Percentiles rank a stretch among this genome's conserved stretches.
phyloP scores from a whole-genome alignment of 331 rosid species.

The Stylosanthes scabra region DNA sequence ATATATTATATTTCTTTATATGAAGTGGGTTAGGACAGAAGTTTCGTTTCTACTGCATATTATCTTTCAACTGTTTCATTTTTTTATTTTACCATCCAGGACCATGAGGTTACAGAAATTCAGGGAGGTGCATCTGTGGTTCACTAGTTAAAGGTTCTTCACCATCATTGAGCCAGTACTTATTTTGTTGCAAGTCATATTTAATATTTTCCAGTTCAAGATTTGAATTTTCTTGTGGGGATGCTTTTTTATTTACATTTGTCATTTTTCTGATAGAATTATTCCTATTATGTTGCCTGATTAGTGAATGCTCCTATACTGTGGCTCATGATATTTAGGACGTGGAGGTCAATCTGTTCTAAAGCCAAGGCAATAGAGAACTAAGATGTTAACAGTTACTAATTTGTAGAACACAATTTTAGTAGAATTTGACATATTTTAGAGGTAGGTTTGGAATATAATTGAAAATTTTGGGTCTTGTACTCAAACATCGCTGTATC shows the following conservation, averaged over 20 bases:
- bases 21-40: conserved; percentile 13
- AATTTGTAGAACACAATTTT: background rate
- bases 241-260: conserved; percentile 1
- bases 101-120: conserved; percentile 60
- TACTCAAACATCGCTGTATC: too few species aligned
- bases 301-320: background rate
- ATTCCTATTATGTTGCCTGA: background rate
- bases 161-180: conserved; percentile 34
- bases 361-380: conserved; percentile 20
- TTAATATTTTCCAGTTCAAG: conserved; percentile 8
- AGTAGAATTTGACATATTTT: too few species aligned
- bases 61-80: conserved; percentile 18
- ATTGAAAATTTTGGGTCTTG: too few species aligned
- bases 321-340: conserved; percentile 22
- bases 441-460: too few species aligned
- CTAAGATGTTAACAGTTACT: conserved; percentile 12
- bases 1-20: background rate
- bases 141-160: conserved; percentile 52
- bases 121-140: conserved; percentile 39
- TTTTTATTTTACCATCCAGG: conserved; percentile 44
- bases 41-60: conserved; percentile 9
- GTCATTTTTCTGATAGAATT: background rate
- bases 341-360: conserved; percentile 10
- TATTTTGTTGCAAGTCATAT: conserved; percentile 19
- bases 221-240: conserved; percentile 8